Percentiles rank a stretch among this genome's conserved stretches.
These are phyloP conservation scores for Astragalus membranaceus DNA, from an alignment of 306 rosid genomes.

Conservation along the genomic window DNA sequence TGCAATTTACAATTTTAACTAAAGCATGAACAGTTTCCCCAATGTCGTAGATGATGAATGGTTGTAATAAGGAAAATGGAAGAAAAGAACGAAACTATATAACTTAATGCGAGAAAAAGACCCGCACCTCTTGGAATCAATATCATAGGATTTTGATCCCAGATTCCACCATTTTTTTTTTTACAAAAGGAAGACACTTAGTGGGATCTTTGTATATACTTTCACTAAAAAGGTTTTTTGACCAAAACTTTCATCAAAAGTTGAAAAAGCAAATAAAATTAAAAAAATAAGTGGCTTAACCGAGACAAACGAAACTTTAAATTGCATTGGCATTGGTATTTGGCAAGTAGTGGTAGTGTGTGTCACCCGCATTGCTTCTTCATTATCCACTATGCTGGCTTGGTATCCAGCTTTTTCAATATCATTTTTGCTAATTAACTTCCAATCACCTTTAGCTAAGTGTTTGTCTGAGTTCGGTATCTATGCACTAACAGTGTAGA, in stretches of 20 bases:
- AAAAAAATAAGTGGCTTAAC: background rate
- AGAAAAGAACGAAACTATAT: background rate
- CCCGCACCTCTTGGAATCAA: too few species aligned
- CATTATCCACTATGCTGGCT: background rate
- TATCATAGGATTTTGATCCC: background rate
- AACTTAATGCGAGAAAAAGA: background rate
- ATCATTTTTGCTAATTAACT: background rate
- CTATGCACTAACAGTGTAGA: too few species aligned
- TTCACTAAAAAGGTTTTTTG: conserved; percentile 3
- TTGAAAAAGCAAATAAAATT: background rate
- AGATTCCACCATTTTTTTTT: conserved; percentile 4
- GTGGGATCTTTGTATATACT: conserved; percentile 28
- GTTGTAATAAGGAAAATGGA: background rate
- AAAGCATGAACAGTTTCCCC: background rate
- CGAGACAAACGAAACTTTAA: background rate
- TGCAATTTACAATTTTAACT: background rate
- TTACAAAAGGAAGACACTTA: background rate
- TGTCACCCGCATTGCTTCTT: conserved; percentile 1
- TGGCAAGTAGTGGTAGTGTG: background rate
- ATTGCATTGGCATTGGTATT: too few species aligned
- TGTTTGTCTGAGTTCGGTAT: background rate
- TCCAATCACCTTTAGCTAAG: background rate
- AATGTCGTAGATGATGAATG: background rate
- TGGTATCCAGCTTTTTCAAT: background rate
- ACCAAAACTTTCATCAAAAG: conserved; percentile 16